Base-by-base conservation (phyloP, 2,329 filamentous ascomycete genomes). In the Cladosporium phlei region DNA sequence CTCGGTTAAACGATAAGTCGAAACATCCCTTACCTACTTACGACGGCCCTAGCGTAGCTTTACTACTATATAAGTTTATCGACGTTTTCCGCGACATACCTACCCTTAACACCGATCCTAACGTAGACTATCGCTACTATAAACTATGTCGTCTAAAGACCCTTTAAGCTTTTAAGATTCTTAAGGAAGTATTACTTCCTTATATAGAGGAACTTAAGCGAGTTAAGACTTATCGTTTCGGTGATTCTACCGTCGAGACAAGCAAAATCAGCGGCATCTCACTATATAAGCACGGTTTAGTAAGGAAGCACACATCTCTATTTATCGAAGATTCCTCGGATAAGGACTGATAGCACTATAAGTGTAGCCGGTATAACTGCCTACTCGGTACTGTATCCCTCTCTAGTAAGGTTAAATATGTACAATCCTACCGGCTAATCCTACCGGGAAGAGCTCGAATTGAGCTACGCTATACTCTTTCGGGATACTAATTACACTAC, bases 11-110 rank as follows among this genome's bases (percentile, higher is more conserved):
- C 29, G 11, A 14, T 14, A 14, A 14, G 29, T n/a, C 12, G 14
- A 4, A 22, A 27, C 19, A 38, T 12, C 35, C 21, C 17, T 25
- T n/a, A 22, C 35, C 35, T 5, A 38, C 35, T n/a, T 38, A 22
- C 20, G 35, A 38, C 12, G 35, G 35, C 11, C 35, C 35, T 27
- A n/a, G 11, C 16, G 35, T 38, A 4, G 35, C 35, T n/a, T 38
- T 38, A 22, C 21, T 38, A 12, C 17, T 38, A 38, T 22, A 38
- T 22, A 38, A 38, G 35, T 38, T 38, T 27, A 27, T 38, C 21
- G 35, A 38, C 12, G 35, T 22, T n/a, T 38, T 38, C 21, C 29
- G 29, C 29, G 29, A 32, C 29, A 32, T 32, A 14, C 29, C 29
- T 32, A n/a, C 29, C 29, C 29, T 32, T 32, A 14, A 32, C 29